phyloP scores from a whole-genome alignment of 331 rosid genomes.

The Stylosanthes scabra region DNA sequence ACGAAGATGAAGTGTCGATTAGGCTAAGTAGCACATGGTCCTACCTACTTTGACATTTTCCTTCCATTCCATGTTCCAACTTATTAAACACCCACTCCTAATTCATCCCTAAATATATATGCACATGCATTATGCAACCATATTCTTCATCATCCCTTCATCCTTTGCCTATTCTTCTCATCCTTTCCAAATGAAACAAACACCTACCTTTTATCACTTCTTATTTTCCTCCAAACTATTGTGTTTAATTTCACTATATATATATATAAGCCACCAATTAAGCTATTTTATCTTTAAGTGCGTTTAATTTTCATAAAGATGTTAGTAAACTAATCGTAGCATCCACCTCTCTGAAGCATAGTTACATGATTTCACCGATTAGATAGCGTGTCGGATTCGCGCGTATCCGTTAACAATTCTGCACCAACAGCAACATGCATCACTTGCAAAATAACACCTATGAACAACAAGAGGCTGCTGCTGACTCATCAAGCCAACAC shows the following conservation, averaged over 20 bases:
- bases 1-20: constrained; percentile 52
- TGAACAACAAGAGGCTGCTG: constrained; percentile 40
- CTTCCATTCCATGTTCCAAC: constrained; percentile 26
- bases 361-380: no score
- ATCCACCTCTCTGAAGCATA: constrained; percentile 38
- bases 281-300: no score
- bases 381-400: no score
- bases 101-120: constrained; percentile 27
- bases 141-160: constrained; percentile 35
- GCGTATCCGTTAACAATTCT: no score
- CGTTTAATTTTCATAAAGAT: neutral
- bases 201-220: constrained; percentile 21
- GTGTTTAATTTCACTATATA: no score
- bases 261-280: no score
- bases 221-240: constrained; percentile 28
- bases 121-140: constrained; percentile 26
- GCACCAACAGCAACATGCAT: constrained; percentile 39
- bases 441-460: no score
- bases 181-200: constrained; percentile 17
- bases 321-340: constrained; percentile 43
- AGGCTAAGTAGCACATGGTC: constrained; percentile 51
- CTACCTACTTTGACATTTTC: constrained; percentile 51
- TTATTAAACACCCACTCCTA: constrained; percentile 39
- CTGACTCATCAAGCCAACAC: constrained; percentile 47
- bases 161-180: constrained; percentile 29